A percentile compares a stretch with the other conserved stretches of the same genome.
Evolutionary conservation across 2,329 filamentous ascomycete genomes (phyloP).

Genomic region (Pestalotiopsis sp.): DNA sequence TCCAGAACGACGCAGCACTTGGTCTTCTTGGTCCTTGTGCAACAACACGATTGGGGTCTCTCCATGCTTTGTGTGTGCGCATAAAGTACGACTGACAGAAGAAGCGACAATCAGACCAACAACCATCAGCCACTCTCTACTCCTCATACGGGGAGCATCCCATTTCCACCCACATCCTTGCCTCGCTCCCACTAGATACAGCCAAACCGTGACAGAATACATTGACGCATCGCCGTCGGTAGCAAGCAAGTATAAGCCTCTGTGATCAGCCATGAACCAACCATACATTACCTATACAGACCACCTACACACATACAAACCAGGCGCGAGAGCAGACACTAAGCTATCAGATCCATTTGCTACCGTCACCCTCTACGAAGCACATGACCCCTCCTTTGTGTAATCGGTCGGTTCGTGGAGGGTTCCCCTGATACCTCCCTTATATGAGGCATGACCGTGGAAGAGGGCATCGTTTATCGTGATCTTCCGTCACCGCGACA

Average conservation of each 20-base stretch:
- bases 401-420: not conserved
- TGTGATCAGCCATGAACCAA: not conserved
- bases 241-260: not conserved
- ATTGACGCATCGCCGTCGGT: not conserved
- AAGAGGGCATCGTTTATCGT: slow-evolving; percentile 2
- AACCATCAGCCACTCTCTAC: not conserved
- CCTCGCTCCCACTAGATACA: not conserved
- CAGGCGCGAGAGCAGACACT: not conserved
- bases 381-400: not conserved
- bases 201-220: not conserved
- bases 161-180: not conserved
- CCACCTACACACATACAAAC: not conserved
- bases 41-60: not conserved
- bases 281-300: not conserved
- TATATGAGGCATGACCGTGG: not conserved
- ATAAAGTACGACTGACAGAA: not conserved
- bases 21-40: not conserved
- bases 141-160: not conserved
- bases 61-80: not conserved
- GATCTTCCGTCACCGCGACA: not conserved
- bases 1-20: not conserved
- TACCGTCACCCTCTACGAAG: not conserved
- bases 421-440: not conserved
- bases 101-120: not conserved
- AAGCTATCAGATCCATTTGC: not conserved